Evolutionary conservation across 2,329 filamentous ascomycete genomes (phyloP), one percentile per base, ranked within the genome.

Genomic region (Aspergillus fumigatus): DNA sequence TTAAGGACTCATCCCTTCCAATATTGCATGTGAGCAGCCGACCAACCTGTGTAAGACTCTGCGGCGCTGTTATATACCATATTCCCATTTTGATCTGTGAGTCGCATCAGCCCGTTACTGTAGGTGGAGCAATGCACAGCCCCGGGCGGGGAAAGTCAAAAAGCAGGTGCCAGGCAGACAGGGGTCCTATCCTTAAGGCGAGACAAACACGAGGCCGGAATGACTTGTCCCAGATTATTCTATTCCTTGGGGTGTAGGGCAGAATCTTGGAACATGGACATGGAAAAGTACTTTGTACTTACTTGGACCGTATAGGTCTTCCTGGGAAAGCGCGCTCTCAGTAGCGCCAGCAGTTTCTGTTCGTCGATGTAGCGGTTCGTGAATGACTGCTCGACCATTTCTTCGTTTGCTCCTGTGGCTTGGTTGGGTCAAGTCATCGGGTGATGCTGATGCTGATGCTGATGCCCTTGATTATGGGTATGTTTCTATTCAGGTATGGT

Each of bases 11-110:
- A 19, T 35, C 23, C 21, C n/a, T n/a, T 51, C 29, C 8, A 5
- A 9, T 38, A 4, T 47, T 26, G 40, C 45, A 35, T 21, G 25
- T 26, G 11, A 38, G 25, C 10, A 35, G 41, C 54, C 3, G 14
- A 55, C 54, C 49, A n/a, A 55, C 54, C 49, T 52, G 49, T 6
- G 54, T 52, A 14, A 55, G 41, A 6, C 32, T 23, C 25, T 32
- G 19, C 6, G 54, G 54, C 3, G 48, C 14, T 14, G 14, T 52
- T 23, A 51, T 35, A 19, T 55, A 49, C 17, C 49, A 52, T n/a
- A 55, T 40, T 2, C 54, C 54, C 50, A 45, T 47, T 14, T 43
- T 27, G 23, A 55, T 55, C 54, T 55, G 19, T 3, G 10, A 4
- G n/a, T n/a, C n/a, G 19, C 6, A 41, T 54, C 26, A 54, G 52